Conservation (phyloP, 208 protist genomes). For the Tritrichomonas foetus region DNA sequence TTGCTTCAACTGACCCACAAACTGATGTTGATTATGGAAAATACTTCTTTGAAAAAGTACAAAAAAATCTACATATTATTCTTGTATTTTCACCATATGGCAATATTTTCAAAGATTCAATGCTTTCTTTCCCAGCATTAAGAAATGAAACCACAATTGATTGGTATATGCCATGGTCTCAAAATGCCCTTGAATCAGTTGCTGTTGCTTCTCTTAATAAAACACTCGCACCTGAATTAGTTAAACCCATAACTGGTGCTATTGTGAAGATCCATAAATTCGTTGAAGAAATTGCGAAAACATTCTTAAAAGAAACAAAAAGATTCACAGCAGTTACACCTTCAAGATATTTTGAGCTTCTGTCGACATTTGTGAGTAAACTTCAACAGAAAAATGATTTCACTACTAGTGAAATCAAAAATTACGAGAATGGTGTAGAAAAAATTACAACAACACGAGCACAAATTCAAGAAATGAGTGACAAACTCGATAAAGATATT, state of each 20-base stretch:
- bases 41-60: conserved; percentile 79
- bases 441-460: neutral
- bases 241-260: conserved; percentile 36
- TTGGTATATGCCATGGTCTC: conserved; percentile 93
- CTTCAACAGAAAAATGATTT: conserved; percentile 77
- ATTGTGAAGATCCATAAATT: conserved; percentile 61
- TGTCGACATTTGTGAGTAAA: conserved; percentile 89
- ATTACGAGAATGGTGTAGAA: neutral
- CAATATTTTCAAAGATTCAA: conserved; percentile 79
- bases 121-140: conserved; percentile 91
- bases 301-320: conserved; percentile 83
- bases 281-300: conserved; percentile 79
- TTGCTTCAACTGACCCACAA: conserved; percentile 73
- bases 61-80: conserved; percentile 84
- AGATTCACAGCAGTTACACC: conserved; percentile 95
- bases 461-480: conserved; percentile 1
- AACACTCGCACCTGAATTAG: conserved; percentile 55
- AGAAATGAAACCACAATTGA: conserved; percentile 95
- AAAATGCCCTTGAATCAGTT: conserved; percentile 84
- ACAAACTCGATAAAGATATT: neutral
- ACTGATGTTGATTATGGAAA: conserved; percentile 69
- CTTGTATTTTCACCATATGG: conserved; percentile 91
- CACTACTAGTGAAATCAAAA: neutral
- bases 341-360: conserved; percentile 95
- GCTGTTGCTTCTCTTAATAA: conserved; percentile 70